Evolutionary conservation across 1,284 basidiomycete genomes (phyloP), one percentile per base, ranked within the genome.

Genomic region (Cutaneotrichosporon curvatum): DNA sequence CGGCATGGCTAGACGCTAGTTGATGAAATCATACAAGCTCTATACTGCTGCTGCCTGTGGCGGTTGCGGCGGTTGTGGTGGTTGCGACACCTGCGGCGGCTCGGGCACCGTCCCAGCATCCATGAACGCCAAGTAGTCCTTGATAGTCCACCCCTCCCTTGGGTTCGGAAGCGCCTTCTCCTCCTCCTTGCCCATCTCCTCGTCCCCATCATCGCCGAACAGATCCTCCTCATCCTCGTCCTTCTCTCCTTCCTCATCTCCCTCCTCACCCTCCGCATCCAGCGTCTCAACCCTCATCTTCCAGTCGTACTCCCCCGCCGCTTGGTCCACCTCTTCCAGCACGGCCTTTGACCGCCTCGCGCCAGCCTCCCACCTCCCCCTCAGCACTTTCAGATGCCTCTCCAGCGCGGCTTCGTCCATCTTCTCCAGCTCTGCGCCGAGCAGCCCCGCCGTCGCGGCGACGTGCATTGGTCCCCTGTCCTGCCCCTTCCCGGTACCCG

Each of bases 121-220:
- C 47, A 68, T 53, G 40, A 57, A 58, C n/a, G 42, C 33, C 12
- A 66, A 44, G 41, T 63, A 68, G 36, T 68, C 67, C 2, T 38
- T 47, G 4, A 65, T 16, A 16, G 31, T 50, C 67, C 67, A 68
- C 19, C 56, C 56, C 32, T 50, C 48, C 21, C 55, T 49, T 22
- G 57, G 59, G 25, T 66, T 59, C 4, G 55, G 56, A 23, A 43
- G 20, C 12, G 23, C 51, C 34, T 40, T 25, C 37, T 39, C 39
- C 8, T 36, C 41, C 4, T 38, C 39, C 37, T 51, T 51, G 7
- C 8, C 25, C 25, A 7, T 28, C 25, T 28, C 12, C 25, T 47
- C 45, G 4, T 47, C 46, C 25, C 25, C 25, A 5, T 50, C 59
- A 16, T 56, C 56, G n/a, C 47, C 58, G 16, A 52, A 50, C 39